Evolutionary conservation across 2,329 filamentous ascomycete species (phyloP), one percentile per base, ranked within the genome.

Genomic region (Emergomyces orientalis): DNA sequence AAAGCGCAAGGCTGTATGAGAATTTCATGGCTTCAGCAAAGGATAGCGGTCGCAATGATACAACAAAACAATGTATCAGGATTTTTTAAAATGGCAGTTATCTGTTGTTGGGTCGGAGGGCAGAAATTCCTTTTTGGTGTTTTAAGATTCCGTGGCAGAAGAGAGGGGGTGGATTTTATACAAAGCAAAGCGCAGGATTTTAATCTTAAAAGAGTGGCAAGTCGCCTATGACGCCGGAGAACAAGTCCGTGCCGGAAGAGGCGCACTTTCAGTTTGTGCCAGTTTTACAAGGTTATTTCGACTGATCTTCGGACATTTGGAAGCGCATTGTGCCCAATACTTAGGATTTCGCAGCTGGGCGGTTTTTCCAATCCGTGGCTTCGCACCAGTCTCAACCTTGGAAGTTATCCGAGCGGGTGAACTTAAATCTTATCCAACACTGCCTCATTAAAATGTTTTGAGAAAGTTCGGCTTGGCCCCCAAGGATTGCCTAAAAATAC

Each of bases 21-120:
- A 75, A 55, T 67, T 73, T 77, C 75, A 76, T 76, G 49, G 22
- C 17, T 45, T 25, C 69, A 55, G 4, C 43, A 47, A 22, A 22
- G 6, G 45, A 47, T 11, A 8, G n/a, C 6, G 45, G n/a, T 22
- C 8, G 43, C 9, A 47, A 11, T 22, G 45, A 47, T 47, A 47
- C 1, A 13, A 47, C n/a, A 47, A 47, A 13, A 25, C n/a, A 25
- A 47, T 25, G 8, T 47, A 43, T 19, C 17, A 43, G 14, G 14
- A 14, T 19, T 17, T 43, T 43, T 19, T 2, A 19, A 47, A 25
- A 47, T 47, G 45, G 3, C 45, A 47, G 45, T 47, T 25, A 47
- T 47, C 45, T 25, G 45, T 47, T 47, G 2, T 11, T 47, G 43
- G n/a, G n/a, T 47, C n/a, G 43, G 43, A 22, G 3, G 17, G 14